Percentiles rank a stretch among this genome's conserved stretches.
phyloP scores from a whole-genome alignment of 176 grass and related monocot genomes.

The Luzula sylvatica region DNA sequence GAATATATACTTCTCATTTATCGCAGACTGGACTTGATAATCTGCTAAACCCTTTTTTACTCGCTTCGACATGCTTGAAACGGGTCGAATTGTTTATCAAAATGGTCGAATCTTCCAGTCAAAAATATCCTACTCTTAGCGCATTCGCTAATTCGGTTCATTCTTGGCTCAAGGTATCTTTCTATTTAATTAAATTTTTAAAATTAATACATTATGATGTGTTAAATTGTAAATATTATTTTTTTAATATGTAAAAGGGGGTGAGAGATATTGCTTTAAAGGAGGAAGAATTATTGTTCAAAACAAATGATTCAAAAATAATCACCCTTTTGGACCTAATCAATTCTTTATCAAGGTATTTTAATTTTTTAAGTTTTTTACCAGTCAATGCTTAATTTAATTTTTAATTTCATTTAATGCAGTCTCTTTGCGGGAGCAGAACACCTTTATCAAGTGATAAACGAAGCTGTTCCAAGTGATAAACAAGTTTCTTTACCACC shows the following conservation, averaged over 20 bases:
- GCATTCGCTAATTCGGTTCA: constrained; percentile 60
- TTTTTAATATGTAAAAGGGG: constrained; percentile 45
- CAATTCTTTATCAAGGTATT: constrained; percentile 71
- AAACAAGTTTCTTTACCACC: constrained; percentile 18
- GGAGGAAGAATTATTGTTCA: constrained; percentile 50
- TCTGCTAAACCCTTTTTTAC: constrained; percentile 45
- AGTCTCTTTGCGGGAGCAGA: constrained; percentile 73
- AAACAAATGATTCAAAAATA: constrained; percentile 25
- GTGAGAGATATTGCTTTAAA: constrained; percentile 57
- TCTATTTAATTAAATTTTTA: constrained; percentile 8
- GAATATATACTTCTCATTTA: constrained; percentile 41
- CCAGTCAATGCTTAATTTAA: too few species aligned
- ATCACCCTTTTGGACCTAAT: constrained; percentile 61
- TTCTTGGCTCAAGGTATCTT: constrained; percentile 71
- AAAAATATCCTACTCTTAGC: constrained; percentile 36
- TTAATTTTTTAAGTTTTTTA: neutral
- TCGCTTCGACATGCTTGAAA: constrained; percentile 69
- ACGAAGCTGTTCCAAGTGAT: constrained; percentile 48
- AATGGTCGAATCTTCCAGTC: constrained; percentile 22
- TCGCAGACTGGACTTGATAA: constrained; percentile 46
- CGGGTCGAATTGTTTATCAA: constrained; percentile 58
- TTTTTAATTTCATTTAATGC: constrained; percentile 1
- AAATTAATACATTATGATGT: neutral
- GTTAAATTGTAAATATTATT: constrained; percentile 1
- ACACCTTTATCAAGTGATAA: constrained; percentile 53